These are phyloP conservation scores for Eimeria mitis DNA, from an alignment of 169 alveolate genomes.

Conservation along the genomic window DNA sequence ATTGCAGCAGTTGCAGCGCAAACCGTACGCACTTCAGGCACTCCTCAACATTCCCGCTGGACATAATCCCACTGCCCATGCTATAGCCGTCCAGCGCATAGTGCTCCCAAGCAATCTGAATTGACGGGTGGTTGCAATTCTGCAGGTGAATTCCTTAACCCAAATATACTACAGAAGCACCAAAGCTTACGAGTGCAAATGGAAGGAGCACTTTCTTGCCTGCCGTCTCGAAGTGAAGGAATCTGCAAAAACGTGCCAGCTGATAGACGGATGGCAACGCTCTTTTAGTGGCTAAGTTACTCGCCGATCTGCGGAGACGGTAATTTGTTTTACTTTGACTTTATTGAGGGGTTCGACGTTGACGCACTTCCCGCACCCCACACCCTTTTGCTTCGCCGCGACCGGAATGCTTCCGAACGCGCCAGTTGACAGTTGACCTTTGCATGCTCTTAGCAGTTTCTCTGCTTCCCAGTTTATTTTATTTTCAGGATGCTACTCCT, in stretches of 20 bases:
- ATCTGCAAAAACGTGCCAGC: too few relatives aligned
- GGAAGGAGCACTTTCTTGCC: too few relatives aligned
- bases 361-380: neutral
- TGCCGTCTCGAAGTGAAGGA: neutral
- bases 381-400: constrained; percentile 1
- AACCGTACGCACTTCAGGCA: neutral
- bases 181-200: too few relatives aligned
- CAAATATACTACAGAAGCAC: too few relatives aligned
- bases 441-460: neutral
- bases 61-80: neutral
- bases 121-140: too few relatives aligned
- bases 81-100: too few relatives aligned
- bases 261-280: too few relatives aligned
- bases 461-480: neutral
- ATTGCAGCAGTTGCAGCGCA: neutral
- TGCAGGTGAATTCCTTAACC: too few relatives aligned
- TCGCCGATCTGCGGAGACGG: too few relatives aligned
- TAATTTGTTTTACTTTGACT: neutral
- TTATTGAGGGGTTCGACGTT: neutral
- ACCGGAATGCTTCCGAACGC: neutral
- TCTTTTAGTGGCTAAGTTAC: too few relatives aligned
- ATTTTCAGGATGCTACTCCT: neutral
- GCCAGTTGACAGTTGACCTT: neutral
- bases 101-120: neutral
- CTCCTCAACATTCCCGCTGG: neutral